Evolutionary conservation across 2,329 filamentous ascomycete genomes (phyloP).

Genomic region (Phyllosticta citribraziliensis): DNA sequence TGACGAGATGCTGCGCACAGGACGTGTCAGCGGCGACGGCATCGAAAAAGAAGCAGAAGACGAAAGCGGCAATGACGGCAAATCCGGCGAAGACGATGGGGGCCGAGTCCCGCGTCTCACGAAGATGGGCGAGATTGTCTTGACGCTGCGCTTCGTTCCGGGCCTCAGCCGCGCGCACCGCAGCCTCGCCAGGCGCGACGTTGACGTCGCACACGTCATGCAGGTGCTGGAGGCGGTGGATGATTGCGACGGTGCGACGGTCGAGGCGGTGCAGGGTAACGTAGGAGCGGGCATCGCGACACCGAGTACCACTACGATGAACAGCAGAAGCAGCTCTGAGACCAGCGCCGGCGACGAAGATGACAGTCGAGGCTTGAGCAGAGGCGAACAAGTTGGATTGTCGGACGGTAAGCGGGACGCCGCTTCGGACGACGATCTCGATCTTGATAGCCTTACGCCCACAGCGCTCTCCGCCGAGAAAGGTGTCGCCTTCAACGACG

Average conservation of each 20-base stretch:
- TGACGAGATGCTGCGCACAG: neutral
- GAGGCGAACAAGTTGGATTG: conserved; percentile 19
- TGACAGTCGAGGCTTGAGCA: conserved; percentile 7
- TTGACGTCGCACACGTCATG: conserved; percentile 49
- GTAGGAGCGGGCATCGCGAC: neutral
- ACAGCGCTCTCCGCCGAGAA: conserved; percentile 18
- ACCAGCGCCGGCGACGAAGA: conserved; percentile 4
- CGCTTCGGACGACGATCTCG: conserved; percentile 14
- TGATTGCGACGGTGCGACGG: conserved; percentile 40
- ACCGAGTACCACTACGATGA: neutral
- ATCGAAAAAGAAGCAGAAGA: neutral
- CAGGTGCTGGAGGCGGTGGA: conserved; percentile 54
- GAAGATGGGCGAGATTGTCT: conserved; percentile 47
- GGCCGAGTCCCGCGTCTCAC: conserved; percentile 29
- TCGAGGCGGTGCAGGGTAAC: neutral
- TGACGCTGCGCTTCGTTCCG: conserved; percentile 51
- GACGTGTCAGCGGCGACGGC: neutral
- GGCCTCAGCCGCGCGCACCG: conserved; percentile 53
- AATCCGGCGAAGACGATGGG: neutral
- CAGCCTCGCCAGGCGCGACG: conserved; percentile 44
- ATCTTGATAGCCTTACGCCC: conserved; percentile 10
- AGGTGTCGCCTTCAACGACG: conserved; percentile 14
- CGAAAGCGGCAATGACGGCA: neutral
- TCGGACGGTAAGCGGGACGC: conserved; percentile 11
- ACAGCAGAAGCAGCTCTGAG: conserved; percentile 6